Evolutionary conservation across 169 alveolate genomes (phyloP).

Genomic region (Perkinsus olseni): DNA sequence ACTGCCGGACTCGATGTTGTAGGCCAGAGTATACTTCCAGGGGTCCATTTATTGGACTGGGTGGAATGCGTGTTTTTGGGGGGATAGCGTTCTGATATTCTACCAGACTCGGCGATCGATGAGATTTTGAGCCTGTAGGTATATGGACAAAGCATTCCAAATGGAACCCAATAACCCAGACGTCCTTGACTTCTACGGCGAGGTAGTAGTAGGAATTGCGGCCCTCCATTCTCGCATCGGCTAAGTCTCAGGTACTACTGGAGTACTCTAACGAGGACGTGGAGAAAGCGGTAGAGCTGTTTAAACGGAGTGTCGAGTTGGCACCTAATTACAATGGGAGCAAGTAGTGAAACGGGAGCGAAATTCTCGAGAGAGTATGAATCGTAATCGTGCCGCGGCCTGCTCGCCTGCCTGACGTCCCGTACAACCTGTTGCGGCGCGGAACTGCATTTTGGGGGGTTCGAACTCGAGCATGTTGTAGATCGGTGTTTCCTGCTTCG

Average conservation of each 20-base stretch:
- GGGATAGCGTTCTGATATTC: background rate
- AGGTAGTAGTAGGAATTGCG: background rate
- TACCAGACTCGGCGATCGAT: too few relatives aligned
- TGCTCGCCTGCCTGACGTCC: too few relatives aligned
- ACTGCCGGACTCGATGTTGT: too few relatives aligned
- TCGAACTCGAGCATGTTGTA: background rate
- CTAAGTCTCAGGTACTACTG: background rate
- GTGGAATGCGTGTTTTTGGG: background rate
- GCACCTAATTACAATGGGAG: background rate
- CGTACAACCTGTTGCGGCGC: too few relatives aligned
- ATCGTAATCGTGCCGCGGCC: too few relatives aligned
- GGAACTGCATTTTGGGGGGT: background rate
- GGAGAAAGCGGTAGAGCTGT: background rate
- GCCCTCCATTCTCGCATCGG: too few relatives aligned
- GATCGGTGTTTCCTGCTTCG: background rate
- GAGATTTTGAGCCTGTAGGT: background rate
- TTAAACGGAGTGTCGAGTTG: background rate
- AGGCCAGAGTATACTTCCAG: too few relatives aligned
- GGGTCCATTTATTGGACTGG: background rate
- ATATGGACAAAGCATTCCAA: background rate
- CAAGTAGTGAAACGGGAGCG: background rate
- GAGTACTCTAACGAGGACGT: background rate
- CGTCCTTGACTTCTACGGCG: background rate
- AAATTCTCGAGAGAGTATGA: background rate
- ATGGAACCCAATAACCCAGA: background rate